A percentile compares a stretch with the other conserved stretches of the same genome.
Evolutionary conservation across 805 yeast genomes (phyloP).

Genomic region (Candida ascalaphidarum): DNA sequence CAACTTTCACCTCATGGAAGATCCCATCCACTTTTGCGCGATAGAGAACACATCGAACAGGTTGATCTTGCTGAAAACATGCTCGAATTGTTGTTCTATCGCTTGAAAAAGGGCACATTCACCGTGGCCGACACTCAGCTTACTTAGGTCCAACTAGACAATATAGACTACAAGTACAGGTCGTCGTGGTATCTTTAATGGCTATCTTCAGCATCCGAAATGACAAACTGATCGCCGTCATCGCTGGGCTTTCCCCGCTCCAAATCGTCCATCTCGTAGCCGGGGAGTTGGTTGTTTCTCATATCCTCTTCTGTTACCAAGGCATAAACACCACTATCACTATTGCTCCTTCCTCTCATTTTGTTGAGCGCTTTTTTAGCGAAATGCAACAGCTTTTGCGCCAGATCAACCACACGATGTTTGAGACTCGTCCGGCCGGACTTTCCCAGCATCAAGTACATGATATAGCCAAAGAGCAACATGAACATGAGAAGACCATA

Average conservation of each 20-base stretch:
- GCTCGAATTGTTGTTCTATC: conserved; percentile 15
- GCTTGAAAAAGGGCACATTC: conserved; percentile 10
- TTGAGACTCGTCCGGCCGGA: too few relatives aligned
- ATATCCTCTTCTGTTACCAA: not conserved
- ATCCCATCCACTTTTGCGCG: conserved; percentile 18
- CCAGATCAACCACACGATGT: too few relatives aligned
- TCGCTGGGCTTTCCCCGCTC: not conserved
- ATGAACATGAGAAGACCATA: conserved; percentile 26
- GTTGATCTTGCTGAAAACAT: conserved; percentile 9
- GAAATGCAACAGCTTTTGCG: too few relatives aligned
- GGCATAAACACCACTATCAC: too few relatives aligned
- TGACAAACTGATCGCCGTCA: not conserved
- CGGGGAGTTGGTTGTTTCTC: too few relatives aligned
- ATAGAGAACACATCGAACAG: conserved; percentile 15
- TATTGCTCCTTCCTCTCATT: too few relatives aligned
- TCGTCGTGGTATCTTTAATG: not conserved
- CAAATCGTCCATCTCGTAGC: not conserved
- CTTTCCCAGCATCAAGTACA: conserved; percentile 26
- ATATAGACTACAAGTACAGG: too few relatives aligned
- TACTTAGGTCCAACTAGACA: too few relatives aligned
- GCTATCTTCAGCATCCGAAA: not conserved
- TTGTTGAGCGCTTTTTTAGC: too few relatives aligned
- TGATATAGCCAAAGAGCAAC: conserved; percentile 13
- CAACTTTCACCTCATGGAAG: conserved; percentile 19
- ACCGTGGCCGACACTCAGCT: not conserved